Conservation (phyloP, 2,329 filamentous ascomycete genomes). For the Neophaeococcomyces aloes region DNA sequence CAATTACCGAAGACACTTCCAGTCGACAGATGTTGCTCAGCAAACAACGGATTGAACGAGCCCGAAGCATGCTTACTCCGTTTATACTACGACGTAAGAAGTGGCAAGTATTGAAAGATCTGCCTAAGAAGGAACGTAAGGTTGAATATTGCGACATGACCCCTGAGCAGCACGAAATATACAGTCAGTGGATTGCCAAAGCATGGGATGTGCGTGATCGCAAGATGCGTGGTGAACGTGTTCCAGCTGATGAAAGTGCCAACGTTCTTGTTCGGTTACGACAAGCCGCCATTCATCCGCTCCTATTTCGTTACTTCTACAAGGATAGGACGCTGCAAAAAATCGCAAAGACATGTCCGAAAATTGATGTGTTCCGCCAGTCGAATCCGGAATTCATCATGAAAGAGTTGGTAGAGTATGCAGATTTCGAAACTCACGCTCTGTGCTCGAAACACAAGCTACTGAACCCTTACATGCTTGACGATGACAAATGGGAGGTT, state of each 20-base stretch:
- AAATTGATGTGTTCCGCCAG: conserved; percentile 47
- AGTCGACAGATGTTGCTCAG: conserved; percentile 70
- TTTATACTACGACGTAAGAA: conserved; percentile 94
- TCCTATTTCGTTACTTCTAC: conserved; percentile 76
- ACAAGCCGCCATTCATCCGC: conserved; percentile 82
- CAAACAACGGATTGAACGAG: conserved; percentile 72
- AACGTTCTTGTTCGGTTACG: conserved; percentile 83
- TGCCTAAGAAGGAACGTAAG: conserved; percentile 67
- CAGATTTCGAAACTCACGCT: conserved; percentile 52
- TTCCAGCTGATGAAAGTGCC: conserved; percentile 42
- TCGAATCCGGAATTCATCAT: conserved; percentile 44
- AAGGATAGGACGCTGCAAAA: conserved; percentile 61
- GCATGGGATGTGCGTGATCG: conserved; percentile 51
- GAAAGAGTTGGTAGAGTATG: conserved; percentile 44
- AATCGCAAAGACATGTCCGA: conserved; percentile 68
- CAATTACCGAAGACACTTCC: conserved; percentile 48
- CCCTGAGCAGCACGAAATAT: conserved; percentile 59
- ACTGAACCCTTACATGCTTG: conserved; percentile 47
- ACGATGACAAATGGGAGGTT: conserved; percentile 55
- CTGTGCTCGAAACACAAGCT: conserved; percentile 45
- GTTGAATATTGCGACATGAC: conserved; percentile 77
- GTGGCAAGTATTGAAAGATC: conserved; percentile 70
- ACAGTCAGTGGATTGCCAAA: conserved; percentile 56
- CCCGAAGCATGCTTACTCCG: conserved; percentile 83
- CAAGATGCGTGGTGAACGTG: conserved; percentile 45